Base-by-base conservation (phyloP, 140 eudicot species). In the Stevia rebaudiana region DNA sequence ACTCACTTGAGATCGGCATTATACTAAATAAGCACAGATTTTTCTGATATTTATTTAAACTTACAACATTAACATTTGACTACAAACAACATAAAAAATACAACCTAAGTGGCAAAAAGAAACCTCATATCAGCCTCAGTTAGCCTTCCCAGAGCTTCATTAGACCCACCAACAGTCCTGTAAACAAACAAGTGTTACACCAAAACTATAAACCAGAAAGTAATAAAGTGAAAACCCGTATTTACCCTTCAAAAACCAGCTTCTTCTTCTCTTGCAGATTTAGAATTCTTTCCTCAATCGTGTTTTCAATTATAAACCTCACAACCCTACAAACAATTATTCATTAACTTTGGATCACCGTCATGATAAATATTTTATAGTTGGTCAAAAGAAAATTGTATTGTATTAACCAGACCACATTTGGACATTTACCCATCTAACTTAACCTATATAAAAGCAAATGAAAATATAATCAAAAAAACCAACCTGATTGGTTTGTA, bases 201-300 rank as follows among this genome's bases (percentile, higher is more conserved):
- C 16, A 56, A 22, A 53, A 50, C 42, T 11, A 50, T 3, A 17
- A 22, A 25, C 25, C 21, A 22, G 28, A 59, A 12, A 24, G 19
- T 6, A 17, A 21, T 16, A 49, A 28, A 3, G 25, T 2, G 17
- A 57, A 70, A 24, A 9, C 3, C 5, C 24, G 47, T 62, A 72
- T 40, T 78, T 75, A 91, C 98, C 98, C 98, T 76, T 91, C 95
- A 35, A 87, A 91, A 11, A 91, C 96, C 57, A 87, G 67, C 66
- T 85, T 95, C 81, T 91, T 91, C 80, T 87, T 87, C 82, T 87
- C 98, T 79, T 91, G 98, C 77, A 91, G 70, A 81, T 77, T 83
- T 73, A 91, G 67, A 69, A 91, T 91, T 56, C 98, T 83, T 84
- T 91, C 96, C 85, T 91, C 98, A 9, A 91, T 78, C 11, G 98